phyloP scores from a whole-genome alignment of 495 filamentous ascomycete genomes.

The Lindgomyces ingoldianus region DNA sequence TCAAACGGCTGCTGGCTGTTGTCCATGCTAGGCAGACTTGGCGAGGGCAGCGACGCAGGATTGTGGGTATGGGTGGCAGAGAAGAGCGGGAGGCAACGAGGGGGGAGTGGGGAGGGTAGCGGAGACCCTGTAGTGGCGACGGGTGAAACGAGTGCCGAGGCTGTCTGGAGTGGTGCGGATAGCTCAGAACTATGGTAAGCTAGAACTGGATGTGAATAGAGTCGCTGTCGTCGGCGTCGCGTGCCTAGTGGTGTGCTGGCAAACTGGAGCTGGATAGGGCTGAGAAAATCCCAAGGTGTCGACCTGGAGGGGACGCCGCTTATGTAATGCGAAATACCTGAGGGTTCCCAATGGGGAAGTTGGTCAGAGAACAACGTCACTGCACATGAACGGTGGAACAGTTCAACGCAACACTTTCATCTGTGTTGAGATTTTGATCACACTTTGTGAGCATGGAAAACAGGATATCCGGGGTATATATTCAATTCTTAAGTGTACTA shows the following conservation, averaged over 20 bases:
- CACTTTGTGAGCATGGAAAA: no score
- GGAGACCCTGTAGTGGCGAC: conserved; percentile 24
- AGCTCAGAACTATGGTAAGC: conserved; percentile 10
- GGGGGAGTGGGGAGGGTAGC: conserved; percentile 17
- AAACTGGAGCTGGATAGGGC: conserved; percentile 21
- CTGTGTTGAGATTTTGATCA: no score
- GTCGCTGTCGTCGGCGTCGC: conserved; percentile 6
- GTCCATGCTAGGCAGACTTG: conserved; percentile 25
- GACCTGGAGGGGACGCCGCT: conserved; percentile 17
- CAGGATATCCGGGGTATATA: neutral
- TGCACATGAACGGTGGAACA: neutral
- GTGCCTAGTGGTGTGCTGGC: conserved; percentile 14
- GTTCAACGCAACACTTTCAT: no score
- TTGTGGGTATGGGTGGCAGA: conserved; percentile 8
- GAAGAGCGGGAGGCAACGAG: conserved; percentile 24
- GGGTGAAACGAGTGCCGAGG: conserved; percentile 30
- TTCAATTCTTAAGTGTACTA: neutral
- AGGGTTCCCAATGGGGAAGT: conserved; percentile 5
- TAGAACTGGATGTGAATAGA: neutral
- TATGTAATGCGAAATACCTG: neutral
- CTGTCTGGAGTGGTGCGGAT: conserved; percentile 12
- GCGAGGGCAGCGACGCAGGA: conserved; percentile 7
- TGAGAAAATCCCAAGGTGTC: conserved; percentile 21
- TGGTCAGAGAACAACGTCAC: neutral
- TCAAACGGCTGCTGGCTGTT: conserved; percentile 28